Base-by-base conservation (phyloP, 192 early-diverging fungal species). In the Coemansia sp. region DNA sequence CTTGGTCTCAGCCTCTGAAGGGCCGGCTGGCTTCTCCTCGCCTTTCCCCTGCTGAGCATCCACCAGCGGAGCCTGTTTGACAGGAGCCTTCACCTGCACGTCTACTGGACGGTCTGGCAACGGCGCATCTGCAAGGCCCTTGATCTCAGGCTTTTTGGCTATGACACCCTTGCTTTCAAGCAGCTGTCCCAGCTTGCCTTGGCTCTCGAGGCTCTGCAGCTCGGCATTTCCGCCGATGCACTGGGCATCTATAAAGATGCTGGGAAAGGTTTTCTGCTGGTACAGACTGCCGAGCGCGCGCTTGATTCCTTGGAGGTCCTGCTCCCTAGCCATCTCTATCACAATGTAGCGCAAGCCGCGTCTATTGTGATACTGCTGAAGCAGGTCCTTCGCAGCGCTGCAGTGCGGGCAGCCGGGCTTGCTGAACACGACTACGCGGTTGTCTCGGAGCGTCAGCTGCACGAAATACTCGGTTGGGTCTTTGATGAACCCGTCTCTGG, bases 371-470 rank as follows among this genome's bases (percentile, higher is more conserved):
- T 74, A 74, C 51, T 34, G 16, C 5, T 64, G 66, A 8, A 90
- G 65, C n/a, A 85, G 48, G 2, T 32, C 59, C 83, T 89, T 89
- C 51, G 90, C 81, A n/a, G 69, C 83, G 30, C 62, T 66, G 74
- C 88, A 88, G 75, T 87, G 87, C 52, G 89, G 88, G 67, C 88
- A 91, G 20, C 76, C 83, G 4, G 84, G 68, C 80, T 88, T 95
- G 80, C 88, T 89, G 78, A 93, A 93, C 34, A 94, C 85, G 38
- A 74, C 72, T 28, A 74, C 29, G 12, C 62, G 61, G 62, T 74
- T 57, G 36, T 60, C 56, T 25, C 54, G 72, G 34, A 74, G 61
- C 20, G 61, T 60, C 4, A 55, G 30, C 52, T 67, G 66, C 25
- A 74, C 61, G 22, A 74, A 74, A 50, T 40, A 61, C 51, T 54